phyloP scores from a whole-genome alignment of 1,284 basidiomycete genomes.

The Fomitopsis schrenkii region DNA sequence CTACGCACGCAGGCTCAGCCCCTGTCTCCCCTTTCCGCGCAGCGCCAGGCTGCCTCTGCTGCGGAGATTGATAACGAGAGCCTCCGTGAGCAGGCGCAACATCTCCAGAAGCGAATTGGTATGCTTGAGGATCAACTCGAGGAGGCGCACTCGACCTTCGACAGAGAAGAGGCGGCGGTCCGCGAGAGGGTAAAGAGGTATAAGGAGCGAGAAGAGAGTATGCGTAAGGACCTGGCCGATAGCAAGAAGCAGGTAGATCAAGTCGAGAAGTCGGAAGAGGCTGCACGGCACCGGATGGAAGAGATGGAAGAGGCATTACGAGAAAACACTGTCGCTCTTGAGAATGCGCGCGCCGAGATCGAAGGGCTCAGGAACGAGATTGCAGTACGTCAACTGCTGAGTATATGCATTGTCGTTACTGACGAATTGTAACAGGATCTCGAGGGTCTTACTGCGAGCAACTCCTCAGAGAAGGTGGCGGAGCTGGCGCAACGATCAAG shows the following conservation, averaged over 20 bases:
- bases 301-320: constrained; percentile 87
- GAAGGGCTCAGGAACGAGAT: constrained; percentile 79
- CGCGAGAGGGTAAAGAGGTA: constrained; percentile 66
- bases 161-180: constrained; percentile 68
- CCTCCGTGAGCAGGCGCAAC: constrained; percentile 81
- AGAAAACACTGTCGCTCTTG: constrained; percentile 85
- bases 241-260: constrained; percentile 63
- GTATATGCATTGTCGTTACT: neutral
- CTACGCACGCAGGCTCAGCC: constrained; percentile 35
- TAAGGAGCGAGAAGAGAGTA: constrained; percentile 75
- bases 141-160: constrained; percentile 67
- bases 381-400: constrained; percentile 46
- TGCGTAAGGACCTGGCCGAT: constrained; percentile 63
- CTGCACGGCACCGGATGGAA: constrained; percentile 60
- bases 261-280: constrained; percentile 57
- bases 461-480: constrained; percentile 29
- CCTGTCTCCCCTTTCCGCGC: constrained; percentile 33
- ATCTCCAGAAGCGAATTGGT: constrained; percentile 76
- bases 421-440: constrained; percentile 40
- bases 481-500: constrained; percentile 39
- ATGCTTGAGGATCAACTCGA: constrained; percentile 84
- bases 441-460: constrained; percentile 35
- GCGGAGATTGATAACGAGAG: constrained; percentile 93
- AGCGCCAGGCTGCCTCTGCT: constrained; percentile 49
- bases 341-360: constrained; percentile 90